phyloP scores from a whole-genome alignment of 495 filamentous ascomycete species.

The Cairneyella variabilis region DNA sequence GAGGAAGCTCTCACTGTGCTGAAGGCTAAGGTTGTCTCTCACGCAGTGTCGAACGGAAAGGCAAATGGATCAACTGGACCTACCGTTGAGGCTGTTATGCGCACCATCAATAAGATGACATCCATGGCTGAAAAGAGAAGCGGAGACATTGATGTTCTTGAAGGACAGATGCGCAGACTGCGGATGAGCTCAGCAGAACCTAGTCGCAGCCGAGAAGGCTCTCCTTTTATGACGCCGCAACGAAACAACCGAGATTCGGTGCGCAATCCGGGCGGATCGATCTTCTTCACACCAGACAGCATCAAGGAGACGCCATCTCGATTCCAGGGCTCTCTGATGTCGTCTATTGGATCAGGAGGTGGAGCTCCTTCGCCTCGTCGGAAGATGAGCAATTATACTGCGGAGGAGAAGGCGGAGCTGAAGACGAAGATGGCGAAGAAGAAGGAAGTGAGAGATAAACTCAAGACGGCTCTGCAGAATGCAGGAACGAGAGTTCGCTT shows the following conservation, averaged over 20 bases:
- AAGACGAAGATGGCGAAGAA: conserved; percentile 52
- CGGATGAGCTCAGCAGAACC: conserved; percentile 46
- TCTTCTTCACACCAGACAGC: conserved; percentile 35
- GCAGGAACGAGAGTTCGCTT: conserved; percentile 26
- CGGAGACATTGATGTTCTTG: conserved; percentile 83
- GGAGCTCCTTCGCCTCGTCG: conserved; percentile 40
- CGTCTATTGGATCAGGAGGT: conserved; percentile 18
- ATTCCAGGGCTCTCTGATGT: conserved; percentile 23
- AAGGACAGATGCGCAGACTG: conserved; percentile 74
- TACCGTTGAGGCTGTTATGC: conserved; percentile 86
- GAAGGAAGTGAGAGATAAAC: conserved; percentile 45
- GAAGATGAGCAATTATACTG: conserved; percentile 51
- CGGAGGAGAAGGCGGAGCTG: conserved; percentile 43
- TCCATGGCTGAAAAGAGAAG: conserved; percentile 83
- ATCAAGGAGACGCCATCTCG: conserved; percentile 18
- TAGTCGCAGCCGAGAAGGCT: conserved; percentile 50
- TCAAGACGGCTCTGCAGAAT: conserved; percentile 35
- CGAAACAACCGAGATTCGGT: conserved; percentile 19
- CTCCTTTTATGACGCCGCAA: conserved; percentile 63
- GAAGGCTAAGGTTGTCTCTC: conserved; percentile 69
- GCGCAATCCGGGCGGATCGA: conserved; percentile 29
- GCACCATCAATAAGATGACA: conserved; percentile 90
- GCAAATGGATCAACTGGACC: conserved; percentile 46
- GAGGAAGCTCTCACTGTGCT: conserved; percentile 80
- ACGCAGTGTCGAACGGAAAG: conserved; percentile 38